Evolutionary conservation across 1,139 yeast species (phyloP), one percentile per base, ranked within the genome.

Genomic region (Scheffersomyces quercinus): DNA sequence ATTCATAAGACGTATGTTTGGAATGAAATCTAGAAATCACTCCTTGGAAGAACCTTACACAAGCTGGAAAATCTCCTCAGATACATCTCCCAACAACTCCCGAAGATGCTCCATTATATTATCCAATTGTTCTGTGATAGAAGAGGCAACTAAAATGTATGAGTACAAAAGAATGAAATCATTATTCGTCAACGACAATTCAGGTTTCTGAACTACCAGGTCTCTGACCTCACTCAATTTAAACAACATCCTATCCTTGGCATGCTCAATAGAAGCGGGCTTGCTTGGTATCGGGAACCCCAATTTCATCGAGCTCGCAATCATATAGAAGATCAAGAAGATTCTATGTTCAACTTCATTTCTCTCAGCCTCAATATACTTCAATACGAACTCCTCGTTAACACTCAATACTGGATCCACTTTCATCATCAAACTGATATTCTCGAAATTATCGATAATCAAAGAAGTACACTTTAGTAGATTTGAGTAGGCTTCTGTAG

Each of bases 131-230:
- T 79, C 79, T 1, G 85, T 75, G 37, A 88, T 81, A 4, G 84
- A 77, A 28, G 84, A 73, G 0, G 91, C 82, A 30, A 86, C 91
- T 59, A 88, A 71, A 37, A 84, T 77, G 58, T 87, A 88, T 1
- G 93, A 82, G 55, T 87, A 88, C 42, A 88, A 70, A 50, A 88
- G 65, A 28, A 88, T 88, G 56, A 85, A 88, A 56, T 87, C 95
- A 48, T 84, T 87, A 52, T 79, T 78, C 16, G 73, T 73, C 58
- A 74, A 65, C 16, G 45, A 42, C 56, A 60, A 35, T 28, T 36
- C 36, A 24, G 29, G 35, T 14, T 13, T 37, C 40, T 24, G 30
- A 9, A 39, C 29, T 9, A 49, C 42, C 34, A 44, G 44, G 28
- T 47, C 39, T 44, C 85, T 61, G 10, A 81, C 70, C 45, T 79